A percentile compares a stretch with the other conserved stretches of the same genome.
Evolutionary conservation across 495 filamentous ascomycete species (phyloP).

Genomic region (Viridothelium virens): DNA sequence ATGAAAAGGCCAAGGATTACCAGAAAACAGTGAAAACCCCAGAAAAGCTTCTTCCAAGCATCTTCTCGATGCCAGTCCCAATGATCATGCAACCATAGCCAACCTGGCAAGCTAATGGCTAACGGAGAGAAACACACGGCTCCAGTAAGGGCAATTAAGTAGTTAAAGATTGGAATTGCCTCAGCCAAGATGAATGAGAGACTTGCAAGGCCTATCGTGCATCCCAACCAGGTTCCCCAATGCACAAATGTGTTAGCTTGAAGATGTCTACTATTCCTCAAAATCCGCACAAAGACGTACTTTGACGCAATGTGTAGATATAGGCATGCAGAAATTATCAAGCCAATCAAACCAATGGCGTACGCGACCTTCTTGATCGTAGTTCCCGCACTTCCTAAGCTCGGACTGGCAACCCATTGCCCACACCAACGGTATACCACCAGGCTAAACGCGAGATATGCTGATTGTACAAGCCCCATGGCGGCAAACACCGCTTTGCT

Average conservation of each 20-base stretch:
- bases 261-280: conserved; percentile 33
- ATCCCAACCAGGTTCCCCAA: conserved; percentile 33
- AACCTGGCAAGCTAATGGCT: conserved; percentile 38
- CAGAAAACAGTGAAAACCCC: conserved; percentile 27
- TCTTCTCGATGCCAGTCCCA: conserved; percentile 33
- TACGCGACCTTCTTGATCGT: conserved; percentile 36
- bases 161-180: conserved; percentile 37
- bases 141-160: conserved; percentile 31
- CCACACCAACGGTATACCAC: conserved; percentile 36
- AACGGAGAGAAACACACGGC: conserved; percentile 22
- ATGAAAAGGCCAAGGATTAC: conserved; percentile 30
- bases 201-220: conserved; percentile 24
- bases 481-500: conserved; percentile 31
- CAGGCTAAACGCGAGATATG: conserved; percentile 32
- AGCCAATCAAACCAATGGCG: conserved; percentile 31
- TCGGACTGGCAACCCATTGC: conserved; percentile 33
- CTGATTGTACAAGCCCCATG: conserved; percentile 30
- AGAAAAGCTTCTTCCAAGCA: conserved; percentile 23
- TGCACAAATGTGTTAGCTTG: conserved; percentile 31
- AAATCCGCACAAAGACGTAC: conserved; percentile 36
- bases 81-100: conserved; percentile 44
- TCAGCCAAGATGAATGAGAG: conserved; percentile 32
- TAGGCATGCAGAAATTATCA: conserved; percentile 19
- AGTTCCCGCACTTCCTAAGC: conserved; percentile 33
- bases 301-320: conserved; percentile 32